Base-by-base conservation (phyloP, 139 green algal genomes). In the Zygnema circumcarinatum region DNA sequence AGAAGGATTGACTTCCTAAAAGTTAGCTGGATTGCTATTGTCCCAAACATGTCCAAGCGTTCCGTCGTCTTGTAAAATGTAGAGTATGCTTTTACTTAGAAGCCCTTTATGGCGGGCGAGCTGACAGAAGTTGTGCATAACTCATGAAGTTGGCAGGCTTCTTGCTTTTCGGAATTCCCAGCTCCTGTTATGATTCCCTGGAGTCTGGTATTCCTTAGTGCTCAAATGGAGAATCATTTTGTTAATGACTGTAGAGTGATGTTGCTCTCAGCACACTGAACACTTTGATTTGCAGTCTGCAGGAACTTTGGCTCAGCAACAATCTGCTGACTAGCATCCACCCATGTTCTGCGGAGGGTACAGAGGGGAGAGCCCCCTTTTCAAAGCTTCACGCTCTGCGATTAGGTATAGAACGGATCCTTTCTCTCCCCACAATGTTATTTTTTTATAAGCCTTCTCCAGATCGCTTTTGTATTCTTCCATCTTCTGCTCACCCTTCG, bases 291-390 rank as follows among this genome's bases (percentile, higher is more conserved):
- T 78, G 69, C 36, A 78, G 69, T 78, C 11, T 78, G 69, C 7
- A 78, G 69, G 69, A 53, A 42, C 69, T 78, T 42, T 53, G 36
- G 35, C 69, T 78, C 16, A 78, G 69, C 36, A 42, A 42, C 16
- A 78, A 78, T 78, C 35, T 25, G 16, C 7, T 78, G 11, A 11
- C 7, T 11, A 78, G 36, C 11, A 42, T 78, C 11, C 3, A 41
- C 3, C 69, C 69, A 11, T 78, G 35, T 39, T 78, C 69, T 78
- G 7, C 16, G 3, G 36, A 40, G 7, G 7, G 11, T 29, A 11
- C 3, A 78, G 11, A 53, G 69, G 69, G 11, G 69, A 78, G 69
- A 36, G 7, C 16, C 16, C 36, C 69, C 7, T 42, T 78, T 78
- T 40, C 35, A 11, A 40, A 41, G 69, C 35, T 42, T 78, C 69